Percentiles rank a stretch among this genome's conserved stretches.
Conservation (phyloP, 805 yeast genomes). For the Kockiozyma suomiensis region DNA sequence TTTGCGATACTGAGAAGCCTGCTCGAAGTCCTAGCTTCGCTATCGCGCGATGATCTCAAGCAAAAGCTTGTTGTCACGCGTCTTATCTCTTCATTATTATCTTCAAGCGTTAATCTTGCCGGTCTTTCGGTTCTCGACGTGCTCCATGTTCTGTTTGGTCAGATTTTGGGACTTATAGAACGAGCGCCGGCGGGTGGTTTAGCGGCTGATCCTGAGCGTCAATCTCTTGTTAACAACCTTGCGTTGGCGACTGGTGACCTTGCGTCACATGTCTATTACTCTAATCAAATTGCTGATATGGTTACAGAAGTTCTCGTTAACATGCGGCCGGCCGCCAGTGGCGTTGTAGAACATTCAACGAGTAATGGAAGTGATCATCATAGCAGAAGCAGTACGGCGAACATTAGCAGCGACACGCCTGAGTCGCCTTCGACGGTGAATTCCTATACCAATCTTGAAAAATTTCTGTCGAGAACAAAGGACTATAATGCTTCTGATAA, state of each 20-base stretch:
- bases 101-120: conserved; percentile 78
- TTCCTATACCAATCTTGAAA: conserved; percentile 21
- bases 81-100: conserved; percentile 60
- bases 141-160: conserved; percentile 26
- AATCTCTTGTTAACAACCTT: conserved; percentile 49
- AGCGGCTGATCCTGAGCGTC: conserved; percentile 3
- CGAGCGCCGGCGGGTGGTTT: neutral
- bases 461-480: conserved; percentile 8
- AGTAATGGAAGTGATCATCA: neutral
- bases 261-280: conserved; percentile 77
- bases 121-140: conserved; percentile 86
- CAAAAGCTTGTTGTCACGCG: conserved; percentile 49
- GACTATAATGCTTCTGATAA: conserved; percentile 1
- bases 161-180: conserved; percentile 46
- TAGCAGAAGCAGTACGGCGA: neutral
- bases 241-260: conserved; percentile 66
- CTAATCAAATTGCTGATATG: conserved; percentile 84
- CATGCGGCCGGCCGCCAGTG: conserved; percentile 29
- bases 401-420: neutral
- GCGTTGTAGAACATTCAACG: neutral
- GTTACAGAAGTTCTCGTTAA: conserved; percentile 59
- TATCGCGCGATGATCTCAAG: conserved; percentile 28
- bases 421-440: conserved; percentile 26
- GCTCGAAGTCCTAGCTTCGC: conserved; percentile 32
- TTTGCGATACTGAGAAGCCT: conserved; percentile 57